phyloP scores from a whole-genome alignment of 2,329 filamentous ascomycete genomes.

The Tympanopsis confertula region DNA sequence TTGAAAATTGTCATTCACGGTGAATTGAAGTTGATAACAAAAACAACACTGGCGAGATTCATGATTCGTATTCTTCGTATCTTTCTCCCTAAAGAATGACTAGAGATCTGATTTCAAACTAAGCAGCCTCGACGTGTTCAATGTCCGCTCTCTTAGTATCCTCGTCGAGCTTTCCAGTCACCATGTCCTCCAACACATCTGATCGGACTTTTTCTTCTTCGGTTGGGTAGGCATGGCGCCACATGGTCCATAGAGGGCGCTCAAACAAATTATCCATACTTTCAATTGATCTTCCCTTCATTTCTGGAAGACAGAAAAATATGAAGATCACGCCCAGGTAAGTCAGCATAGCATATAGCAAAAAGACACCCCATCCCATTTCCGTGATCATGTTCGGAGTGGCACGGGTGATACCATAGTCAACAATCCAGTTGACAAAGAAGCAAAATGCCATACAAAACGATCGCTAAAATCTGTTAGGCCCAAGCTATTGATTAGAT shows the following conservation, averaged over 20 bases:
- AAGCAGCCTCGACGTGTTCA: too few species aligned
- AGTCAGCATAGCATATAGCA: slow-evolving; percentile 20
- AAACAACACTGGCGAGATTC: too few species aligned
- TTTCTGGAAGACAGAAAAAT: slow-evolving; percentile 35
- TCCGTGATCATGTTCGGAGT: slow-evolving; percentile 20
- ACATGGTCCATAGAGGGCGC: slow-evolving; percentile 25
- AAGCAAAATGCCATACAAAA: slow-evolving; percentile 15
- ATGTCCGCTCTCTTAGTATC: too few species aligned
- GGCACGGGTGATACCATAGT: slow-evolving; percentile 18
- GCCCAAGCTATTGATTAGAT: slow-evolving; percentile 16
- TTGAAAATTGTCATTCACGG: too few species aligned
- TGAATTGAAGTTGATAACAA: too few species aligned
- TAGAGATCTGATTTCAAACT: too few species aligned
- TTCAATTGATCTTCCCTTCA: slow-evolving; percentile 35
- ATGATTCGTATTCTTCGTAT: too few species aligned
- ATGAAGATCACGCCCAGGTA: slow-evolving; percentile 24
- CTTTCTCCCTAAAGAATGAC: too few species aligned
- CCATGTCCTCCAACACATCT: slow-evolving; percentile 12
- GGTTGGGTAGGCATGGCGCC: slow-evolving; percentile 23
- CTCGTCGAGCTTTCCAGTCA: slow-evolving; percentile 9
- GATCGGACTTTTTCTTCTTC: slow-evolving; percentile 18
- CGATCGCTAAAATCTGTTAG: slow-evolving; percentile 14
- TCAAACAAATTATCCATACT: slow-evolving; percentile 34
- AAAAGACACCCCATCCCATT: slow-evolving; percentile 21
- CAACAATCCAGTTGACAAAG: slow-evolving; percentile 19